Base-by-base conservation (phyloP, 306 rosid genomes). In the Prunus mume region DNA sequence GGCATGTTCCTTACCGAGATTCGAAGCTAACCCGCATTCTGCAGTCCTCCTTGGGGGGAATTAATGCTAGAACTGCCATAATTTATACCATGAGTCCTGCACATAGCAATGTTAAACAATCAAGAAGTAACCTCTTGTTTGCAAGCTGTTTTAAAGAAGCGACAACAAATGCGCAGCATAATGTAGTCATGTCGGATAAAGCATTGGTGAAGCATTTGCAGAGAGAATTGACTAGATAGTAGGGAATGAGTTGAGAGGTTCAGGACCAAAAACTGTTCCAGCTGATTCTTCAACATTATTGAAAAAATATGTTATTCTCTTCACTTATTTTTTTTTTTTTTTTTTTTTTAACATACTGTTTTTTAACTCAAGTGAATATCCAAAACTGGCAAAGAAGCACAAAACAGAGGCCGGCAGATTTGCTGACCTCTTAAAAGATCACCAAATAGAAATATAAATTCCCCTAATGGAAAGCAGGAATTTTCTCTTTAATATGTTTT, bases 81-180 rank as follows among this genome's bases (percentile, higher is more conserved):
- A 96, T 96, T 68, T 96, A 98, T 84, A 96, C 96, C 77, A 87
- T 88, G 97, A 92, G 99, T 85, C 99, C 99, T 82, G 96, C 98
- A 61, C 77, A 89, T 76, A 83, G 87, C 83, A 97, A 91, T 69
- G 97, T 88, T 71, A 98, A 96, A 80, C 99, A 96, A 80, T 87
- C 91, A 76, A 87, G 98, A 86, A 96, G 93, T 81, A 93, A 98
- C n/a, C 98, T 96, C 70, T 85, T 96, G 85, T 91, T 96, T 81
- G 99, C 99, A 78, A 89, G 98, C 57, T 92, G 99, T 85, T 98
- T 96, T 55, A 96, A 89, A 81, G 99, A 96, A 85, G 97, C 92
- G 76, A 24, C 90, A 66, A 96, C 98, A 50, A 89, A 85, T 68
- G 99, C 99, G 74, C 95, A 87, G 76, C 97, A 93, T 61, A 96